Conservation (phyloP, 2,329 filamentous ascomycete species). For the Pochonia chlamydosporia region DNA sequence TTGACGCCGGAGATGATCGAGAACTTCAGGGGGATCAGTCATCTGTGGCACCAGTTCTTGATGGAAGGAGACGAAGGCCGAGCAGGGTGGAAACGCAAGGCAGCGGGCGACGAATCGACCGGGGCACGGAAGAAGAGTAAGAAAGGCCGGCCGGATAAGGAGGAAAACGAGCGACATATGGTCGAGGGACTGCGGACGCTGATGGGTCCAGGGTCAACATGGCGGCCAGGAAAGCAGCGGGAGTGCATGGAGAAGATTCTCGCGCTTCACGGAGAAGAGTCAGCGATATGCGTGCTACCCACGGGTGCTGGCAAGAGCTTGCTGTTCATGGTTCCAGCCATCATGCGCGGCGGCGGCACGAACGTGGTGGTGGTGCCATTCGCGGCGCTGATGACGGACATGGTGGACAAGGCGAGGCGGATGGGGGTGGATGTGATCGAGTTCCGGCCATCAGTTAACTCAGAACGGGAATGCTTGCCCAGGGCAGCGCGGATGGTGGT, state of each 20-base stretch:
- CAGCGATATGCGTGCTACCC: slow-evolving; percentile 5
- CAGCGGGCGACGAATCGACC: background rate
- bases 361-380: slow-evolving; percentile 8
- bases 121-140: background rate
- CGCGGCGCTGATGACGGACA: background rate
- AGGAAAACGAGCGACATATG: background rate
- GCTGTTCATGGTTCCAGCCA: slow-evolving; percentile 5
- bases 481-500: background rate
- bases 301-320: slow-evolving; percentile 8
- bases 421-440: background rate
- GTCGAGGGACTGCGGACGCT: background rate
- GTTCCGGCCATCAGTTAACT: background rate
- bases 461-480: background rate
- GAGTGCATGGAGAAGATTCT: background rate
- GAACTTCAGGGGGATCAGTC: slow-evolving; percentile 3
- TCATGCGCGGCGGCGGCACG: background rate
- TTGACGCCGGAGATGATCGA: slow-evolving; percentile 1
- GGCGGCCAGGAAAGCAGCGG: background rate
- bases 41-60: slow-evolving; percentile 6
- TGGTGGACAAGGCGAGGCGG: background rate
- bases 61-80: background rate
- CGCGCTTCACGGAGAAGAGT: slow-evolving; percentile 1
- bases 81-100: background rate
- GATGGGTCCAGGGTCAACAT: background rate
- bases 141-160: background rate